Base-by-base conservation (phyloP, 2,329 filamentous ascomycete genomes). In the Fusarium sambucinum region DNA sequence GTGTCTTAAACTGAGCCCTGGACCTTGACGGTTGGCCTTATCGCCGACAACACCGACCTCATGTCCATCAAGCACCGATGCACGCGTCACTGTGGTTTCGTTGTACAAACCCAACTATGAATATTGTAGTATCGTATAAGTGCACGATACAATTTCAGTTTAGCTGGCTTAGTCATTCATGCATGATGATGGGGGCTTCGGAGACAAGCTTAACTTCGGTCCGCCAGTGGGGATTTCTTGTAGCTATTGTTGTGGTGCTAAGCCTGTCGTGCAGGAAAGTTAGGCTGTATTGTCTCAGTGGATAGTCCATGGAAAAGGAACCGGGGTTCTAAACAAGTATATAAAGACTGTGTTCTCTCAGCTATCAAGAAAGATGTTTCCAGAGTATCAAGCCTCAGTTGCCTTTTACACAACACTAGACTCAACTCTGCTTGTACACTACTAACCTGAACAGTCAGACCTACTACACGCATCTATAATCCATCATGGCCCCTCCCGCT, bases 91-190 rank as follows among this genome's bases (percentile, higher is more conserved):
- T 12, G 19, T 32, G 3, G 25, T 11, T 21, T 11, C 19, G 13
- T 13, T 16, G 5, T 13, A 23, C 17, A 33, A 35, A 19, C 23
- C 21, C 29, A 8, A 40, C 23, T 27, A n/a, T 21, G n/a, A 50
- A 12, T 6, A 50, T 23, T 21, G 33, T n/a, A 27, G 17, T 17
- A 25, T 45, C 19, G 19, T 30, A 16, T 25, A 42, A 40, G 17
- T 16, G 23, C 11, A 29, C 12, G 6, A 3, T 27, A 16, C 14
- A 30, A 23, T 57, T 25, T 16, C 13, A 33, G 16, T 14, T 32
- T 23, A 35, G 14, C 38, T 13, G 48, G 52, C 66, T 70, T 70
- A 68, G 54, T 70, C 63, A 64, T 68, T 68, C 47, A 69, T 70
- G 66, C 67, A 70, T 21, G 32, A 53, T 50, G 30, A 21, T 40